Base-by-base conservation (phyloP, 1,284 basidiomycete genomes). In the Phylloboletellus chloephorus region DNA sequence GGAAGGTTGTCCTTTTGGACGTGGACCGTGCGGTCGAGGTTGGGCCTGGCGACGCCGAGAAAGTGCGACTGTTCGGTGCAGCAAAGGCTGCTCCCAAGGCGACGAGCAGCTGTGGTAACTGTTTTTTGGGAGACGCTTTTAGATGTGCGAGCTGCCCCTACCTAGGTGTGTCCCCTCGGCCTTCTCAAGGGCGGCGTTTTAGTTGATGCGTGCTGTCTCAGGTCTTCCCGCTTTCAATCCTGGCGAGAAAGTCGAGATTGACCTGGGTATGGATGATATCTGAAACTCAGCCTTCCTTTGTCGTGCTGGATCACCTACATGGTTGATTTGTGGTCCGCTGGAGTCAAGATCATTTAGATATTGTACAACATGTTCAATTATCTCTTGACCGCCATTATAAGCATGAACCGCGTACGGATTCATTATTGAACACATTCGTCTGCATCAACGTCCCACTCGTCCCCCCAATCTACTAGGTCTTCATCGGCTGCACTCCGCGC, bases 181-280 rank as follows among this genome's bases (percentile, higher is more conserved):
- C 40, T 36, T 46, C 36, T 23, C 26, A 30, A 32, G 33, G 20
- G 25, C 31, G 21, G 5, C 29, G 20, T 47, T 17, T 38, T 48
- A 28, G 43, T 39, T 47, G 21, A 52, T 24, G 39, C 25, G 19
- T 29, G 22, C 8, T 3, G 16, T 10, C 33, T 42, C 21, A 83
- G 93, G 95, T 51, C 76, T 98, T 32, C 96, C 96, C 37, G 91
- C 95, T 4, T 98, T 99, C 71, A 90, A 96, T 67, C 95, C 96
- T 1, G 96, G 96, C 41, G 91, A 98, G 72, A 94, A 96, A 71
- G 92, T 98, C 30, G 84, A 93, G 70, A 87, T 88, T 60, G 78
- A 82, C 60, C 74, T 91, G 48, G 79, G 74, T 41, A 87, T 86
- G 78, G 91, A 94, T 63, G 91, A 95, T 63, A 78, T 93, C 51